A percentile compares a stretch with the other conserved stretches of the same genome.
Conservation (phyloP, 306 rosid species). For the Rosa multiflora region DNA sequence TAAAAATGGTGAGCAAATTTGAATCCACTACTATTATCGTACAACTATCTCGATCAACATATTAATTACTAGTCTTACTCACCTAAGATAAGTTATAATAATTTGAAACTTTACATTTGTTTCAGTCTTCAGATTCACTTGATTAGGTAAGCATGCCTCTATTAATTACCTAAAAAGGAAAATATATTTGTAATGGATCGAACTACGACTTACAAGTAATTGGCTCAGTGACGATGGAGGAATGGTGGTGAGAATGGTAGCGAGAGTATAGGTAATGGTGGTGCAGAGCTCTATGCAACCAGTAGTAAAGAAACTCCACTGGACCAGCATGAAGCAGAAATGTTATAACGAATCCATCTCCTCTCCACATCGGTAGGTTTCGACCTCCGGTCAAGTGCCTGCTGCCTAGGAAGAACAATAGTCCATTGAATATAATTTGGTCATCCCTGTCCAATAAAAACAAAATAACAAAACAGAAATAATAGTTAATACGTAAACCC, state of each 20-base stretch:
- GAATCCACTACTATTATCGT: too few species aligned
- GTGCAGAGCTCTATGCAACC: slow-evolving; percentile 56
- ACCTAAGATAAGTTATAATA: too few species aligned
- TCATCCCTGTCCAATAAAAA: slow-evolving; percentile 37
- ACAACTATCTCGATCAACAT: too few species aligned
- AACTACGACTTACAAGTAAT: slow-evolving; percentile 37
- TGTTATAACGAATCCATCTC: slow-evolving; percentile 28
- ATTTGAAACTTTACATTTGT: too few species aligned
- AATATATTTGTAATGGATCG: background rate
- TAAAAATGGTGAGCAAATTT: too few species aligned
- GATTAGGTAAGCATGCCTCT: too few species aligned
- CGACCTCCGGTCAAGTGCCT: background rate
- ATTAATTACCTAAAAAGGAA: background rate
- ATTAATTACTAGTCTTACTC: too few species aligned
- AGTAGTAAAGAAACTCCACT: slow-evolving; percentile 47
- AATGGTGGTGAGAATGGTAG: slow-evolving; percentile 56
- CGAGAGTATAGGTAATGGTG: slow-evolving; percentile 52
- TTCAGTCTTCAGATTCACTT: too few species aligned
- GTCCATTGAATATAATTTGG: slow-evolving; percentile 39
- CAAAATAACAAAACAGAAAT: background rate
- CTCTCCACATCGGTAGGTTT: slow-evolving; percentile 31
- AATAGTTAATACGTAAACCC: background rate
- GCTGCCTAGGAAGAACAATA: slow-evolving; percentile 3
- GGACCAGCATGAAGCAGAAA: slow-evolving; percentile 38
- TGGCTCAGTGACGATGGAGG: slow-evolving; percentile 53